Base-by-base conservation (phyloP, 23 red algal genomes). In the Gracilaria domingensis region DNA sequence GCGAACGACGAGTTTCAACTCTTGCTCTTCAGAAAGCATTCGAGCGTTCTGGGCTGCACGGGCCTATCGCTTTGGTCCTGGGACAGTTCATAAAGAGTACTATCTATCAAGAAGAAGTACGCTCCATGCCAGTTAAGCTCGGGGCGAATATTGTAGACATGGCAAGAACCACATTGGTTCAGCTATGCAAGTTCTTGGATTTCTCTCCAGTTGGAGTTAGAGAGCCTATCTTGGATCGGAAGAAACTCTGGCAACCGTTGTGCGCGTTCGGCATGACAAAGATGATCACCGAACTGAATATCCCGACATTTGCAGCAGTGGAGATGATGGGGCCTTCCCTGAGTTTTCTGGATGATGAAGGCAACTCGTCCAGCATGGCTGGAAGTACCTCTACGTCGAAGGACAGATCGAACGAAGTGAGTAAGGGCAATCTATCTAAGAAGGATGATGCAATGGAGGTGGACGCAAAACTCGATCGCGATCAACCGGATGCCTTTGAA, bases 61-160 rank as follows among this genome's bases (percentile, higher is more conserved):
- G 58, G 5, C 50, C 40, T 30, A 91, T 91, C 29, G 88, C 76
- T 47, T 74, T 91, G 39, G 59, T 75, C 18, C 33, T 91, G 25
- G 88, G 54, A 24, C 88, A 91, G 65, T 55, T 91, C 34, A 42
- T 75, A 21, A 64, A 66, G 26, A 62, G 55, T 28, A 53, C 74
- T 13, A 70, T 79, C 53, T 76, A 65, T 60, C 71, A 89, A 38
- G 85, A 89, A 35, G 85, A 89, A 25, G 32, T 89, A 39, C 48
- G 74, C n/a, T 39, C 67, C 13, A 78, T 89, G 85, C 85, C 85
- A 14, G 45, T 89, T 8, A 89, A 89, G 39, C 85, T 89, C 32
- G 74, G 85, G 7, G 85, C 85, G 13, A 89, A 89, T 40, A 89
- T 89, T 65, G 85, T 89, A 13, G 85, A 89, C 48, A 75, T 36